These are phyloP conservation scores for Pichia membranifaciens DNA, from an alignment of 805 yeast species.

Conservation along the genomic window DNA sequence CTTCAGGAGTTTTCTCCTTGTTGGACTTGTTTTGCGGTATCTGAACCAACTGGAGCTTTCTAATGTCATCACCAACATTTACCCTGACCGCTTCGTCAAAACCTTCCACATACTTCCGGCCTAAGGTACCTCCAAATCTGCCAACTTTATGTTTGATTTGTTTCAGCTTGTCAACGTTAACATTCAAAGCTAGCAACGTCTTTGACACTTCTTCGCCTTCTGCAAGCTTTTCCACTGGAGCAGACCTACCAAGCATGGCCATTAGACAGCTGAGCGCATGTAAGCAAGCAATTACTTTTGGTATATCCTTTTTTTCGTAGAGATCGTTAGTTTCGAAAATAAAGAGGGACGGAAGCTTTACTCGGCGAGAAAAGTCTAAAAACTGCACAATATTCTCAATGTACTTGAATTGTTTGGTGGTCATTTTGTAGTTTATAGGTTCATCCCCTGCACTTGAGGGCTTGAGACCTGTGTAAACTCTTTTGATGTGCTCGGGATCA, in stretches of 20 bases:
- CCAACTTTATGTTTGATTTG: conserved; percentile 63
- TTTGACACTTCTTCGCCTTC: conserved; percentile 30
- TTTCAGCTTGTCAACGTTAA: conserved; percentile 63
- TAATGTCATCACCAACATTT: conserved; percentile 26
- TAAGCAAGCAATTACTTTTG: conserved; percentile 88
- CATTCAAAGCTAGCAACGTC: conserved; percentile 1
- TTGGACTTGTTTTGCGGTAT: neutral
- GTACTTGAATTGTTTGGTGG: conserved; percentile 69
- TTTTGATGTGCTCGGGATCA: conserved; percentile 55
- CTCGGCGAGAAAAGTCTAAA: conserved; percentile 59
- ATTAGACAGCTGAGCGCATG: conserved; percentile 82
- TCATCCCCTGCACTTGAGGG: conserved; percentile 5
- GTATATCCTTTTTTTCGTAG: conserved; percentile 86
- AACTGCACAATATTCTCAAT: conserved; percentile 89
- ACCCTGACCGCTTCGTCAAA: conserved; percentile 32
- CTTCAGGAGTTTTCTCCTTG: neutral
- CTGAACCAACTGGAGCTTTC: conserved; percentile 16
- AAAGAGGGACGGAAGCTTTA: conserved; percentile 81
- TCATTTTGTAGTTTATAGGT: conserved; percentile 26
- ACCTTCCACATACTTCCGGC: conserved; percentile 36
- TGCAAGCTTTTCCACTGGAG: conserved; percentile 55
- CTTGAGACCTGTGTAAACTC: conserved; percentile 46
- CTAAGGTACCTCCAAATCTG: conserved; percentile 23
- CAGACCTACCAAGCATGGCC: conserved; percentile 50
- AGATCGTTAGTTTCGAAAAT: conserved; percentile 88